phyloP scores from a whole-genome alignment of 2,329 filamentous ascomycete species.

The Ophiostoma australiae region DNA sequence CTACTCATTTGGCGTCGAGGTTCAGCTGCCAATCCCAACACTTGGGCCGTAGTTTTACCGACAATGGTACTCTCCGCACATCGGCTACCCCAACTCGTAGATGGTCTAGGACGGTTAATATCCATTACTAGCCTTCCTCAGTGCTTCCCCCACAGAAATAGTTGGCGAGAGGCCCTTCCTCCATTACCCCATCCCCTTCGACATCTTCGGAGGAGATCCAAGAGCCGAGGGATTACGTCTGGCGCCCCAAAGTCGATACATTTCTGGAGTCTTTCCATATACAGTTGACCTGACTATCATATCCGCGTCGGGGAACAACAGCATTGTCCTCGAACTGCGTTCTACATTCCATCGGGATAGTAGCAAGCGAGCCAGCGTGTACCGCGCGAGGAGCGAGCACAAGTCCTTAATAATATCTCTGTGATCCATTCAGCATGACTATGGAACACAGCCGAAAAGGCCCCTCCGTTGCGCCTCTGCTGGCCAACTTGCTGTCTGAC shows the following conservation, averaged over 20 bases:
- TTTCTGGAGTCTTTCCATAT: not conserved
- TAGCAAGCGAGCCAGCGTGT: not conserved
- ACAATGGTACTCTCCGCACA: not conserved
- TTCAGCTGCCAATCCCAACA: not conserved
- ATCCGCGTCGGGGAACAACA: not conserved
- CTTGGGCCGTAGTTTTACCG: not conserved
- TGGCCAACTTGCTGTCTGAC: conserved; percentile 3
- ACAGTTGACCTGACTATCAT: not conserved
- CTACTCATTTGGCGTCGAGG: not conserved
- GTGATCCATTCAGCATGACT: not conserved
- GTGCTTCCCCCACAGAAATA: not conserved
- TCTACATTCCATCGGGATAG: not conserved
- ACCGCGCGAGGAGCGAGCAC: not conserved
- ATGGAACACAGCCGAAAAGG: not conserved
- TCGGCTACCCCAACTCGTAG: conserved; percentile 1
- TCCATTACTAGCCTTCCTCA: not conserved
- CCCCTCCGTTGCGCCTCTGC: conserved; percentile 1
- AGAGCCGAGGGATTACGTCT: not conserved
- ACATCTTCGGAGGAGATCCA: not conserved
- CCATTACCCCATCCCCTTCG: not conserved
- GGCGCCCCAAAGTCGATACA: not conserved
- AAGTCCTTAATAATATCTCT: not conserved
- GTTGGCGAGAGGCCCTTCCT: not conserved
- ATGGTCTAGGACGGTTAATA: not conserved
- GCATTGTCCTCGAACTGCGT: not conserved